phyloP scores from a whole-genome alignment of 2,329 filamentous ascomycete genomes.

The Aspergillus tubingensis region DNA sequence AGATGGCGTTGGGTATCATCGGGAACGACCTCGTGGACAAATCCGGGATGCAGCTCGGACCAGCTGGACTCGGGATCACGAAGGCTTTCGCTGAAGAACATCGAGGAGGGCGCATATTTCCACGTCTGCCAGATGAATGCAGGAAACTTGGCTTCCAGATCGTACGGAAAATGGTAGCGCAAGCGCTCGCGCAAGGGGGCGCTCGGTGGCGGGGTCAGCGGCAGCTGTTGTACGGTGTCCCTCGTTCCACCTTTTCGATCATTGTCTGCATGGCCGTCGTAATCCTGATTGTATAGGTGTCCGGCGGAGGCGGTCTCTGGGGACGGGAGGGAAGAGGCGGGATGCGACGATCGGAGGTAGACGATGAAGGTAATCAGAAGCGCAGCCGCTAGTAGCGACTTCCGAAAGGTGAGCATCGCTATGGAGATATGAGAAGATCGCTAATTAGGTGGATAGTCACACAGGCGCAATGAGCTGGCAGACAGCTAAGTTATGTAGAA shows the following conservation, averaged over 20 bases:
- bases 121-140: constrained; percentile 99
- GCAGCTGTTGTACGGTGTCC: constrained; percentile 28
- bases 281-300: constrained; percentile 23
- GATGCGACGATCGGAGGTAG: constrained; percentile 65
- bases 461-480: not conserved
- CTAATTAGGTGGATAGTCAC: constrained; percentile 7
- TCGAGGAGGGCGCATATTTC: constrained; percentile 79
- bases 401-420: constrained; percentile 75
- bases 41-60: constrained; percentile 82
- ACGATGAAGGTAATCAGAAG: constrained; percentile 70
- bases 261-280: constrained; percentile 13
- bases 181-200: constrained; percentile 78
- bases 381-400: constrained; percentile 71
- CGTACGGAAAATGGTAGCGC: constrained; percentile 91
- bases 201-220: constrained; percentile 69
- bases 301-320: constrained; percentile 28
- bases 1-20: constrained; percentile 81
- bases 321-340: constrained; percentile 50
- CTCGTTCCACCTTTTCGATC: constrained; percentile 17
- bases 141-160: constrained; percentile 83
- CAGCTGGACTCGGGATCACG: constrained; percentile 85
- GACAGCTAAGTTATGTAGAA: not conserved
- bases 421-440: constrained; percentile 6
- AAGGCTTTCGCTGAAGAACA: constrained; percentile 72
- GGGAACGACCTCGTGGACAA: constrained; percentile 96